Base-by-base conservation (phyloP, 148 eudicot genomes). In the Amaranthus palmeri region DNA sequence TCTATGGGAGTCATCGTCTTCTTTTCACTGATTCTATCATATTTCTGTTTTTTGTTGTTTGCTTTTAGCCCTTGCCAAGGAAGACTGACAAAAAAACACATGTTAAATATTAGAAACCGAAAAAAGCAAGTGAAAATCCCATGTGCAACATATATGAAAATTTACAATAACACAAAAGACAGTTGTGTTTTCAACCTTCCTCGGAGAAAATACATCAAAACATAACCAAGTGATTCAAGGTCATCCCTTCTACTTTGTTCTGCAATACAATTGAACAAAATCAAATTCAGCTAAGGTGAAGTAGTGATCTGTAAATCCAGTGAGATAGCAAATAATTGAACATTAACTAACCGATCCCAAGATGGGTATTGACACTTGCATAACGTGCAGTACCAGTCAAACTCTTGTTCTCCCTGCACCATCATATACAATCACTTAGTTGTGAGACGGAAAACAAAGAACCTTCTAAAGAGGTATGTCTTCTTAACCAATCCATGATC, bases 171-270 rank as follows among this genome's bases (percentile, higher is more conserved):
- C 13, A 72, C 5, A 17, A 40, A 43, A 8, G n/a, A 42, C 17
- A 56, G 41, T 14, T 43, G 25, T 48, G 69, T 65, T 50, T 65
- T 75, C 72, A 66, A 91, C 98, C 97, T 91, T 89, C 98, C 98
- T 88, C 96, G 84, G 45, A 95, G 81, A 75, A 95, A 95, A 83
- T 91, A 95, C 97, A 95, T 88, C 58, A 95, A 91, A 80, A 95
- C 97, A 40, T 83, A 95, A 71, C 98, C 98, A 85, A 91, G 92
- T 76, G 98, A 95, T 81, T 91, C 97, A 77, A 95, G 86, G 84
- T 91, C 97, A 82, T 95, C 98, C 80, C 96, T 83, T 72, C 98
- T 86, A 78, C 98, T 89, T 89, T 95, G 98, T 81, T 95, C 98
- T 95, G 91, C 78, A 76, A 71, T 70, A 57, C 67, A 60, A 75